Base-by-base conservation (phyloP, 306 rosid species). In the Sesbania bispinosa region DNA sequence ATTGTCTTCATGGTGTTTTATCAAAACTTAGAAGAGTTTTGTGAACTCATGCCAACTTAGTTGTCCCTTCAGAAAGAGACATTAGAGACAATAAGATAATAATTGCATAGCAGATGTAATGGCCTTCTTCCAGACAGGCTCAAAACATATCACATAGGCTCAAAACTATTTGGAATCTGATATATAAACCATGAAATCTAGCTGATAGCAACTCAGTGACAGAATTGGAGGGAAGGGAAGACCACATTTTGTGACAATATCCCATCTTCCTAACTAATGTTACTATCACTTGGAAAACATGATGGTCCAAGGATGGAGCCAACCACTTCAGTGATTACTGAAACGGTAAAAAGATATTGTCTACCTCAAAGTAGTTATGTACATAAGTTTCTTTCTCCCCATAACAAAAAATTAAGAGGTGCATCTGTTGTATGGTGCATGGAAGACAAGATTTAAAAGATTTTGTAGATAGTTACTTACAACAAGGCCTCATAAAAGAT, bases 71-170 rank as follows among this genome's bases (percentile, higher is more conserved):
- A 10, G 67, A 67, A 67, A 23, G 20, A 60, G 69, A 41, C 67
- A 45, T 71, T 21, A 29, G 50, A 58, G 18, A 45, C 57, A 38
- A 68, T 21, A 67, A 26, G 62, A 50, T 59, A 59, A 67, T 30
- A 30, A 58, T 68, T 71, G 73, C 14, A 42, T 41, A 26, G 29
- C 32, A 3, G 26, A 45, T 67, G 50, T 20, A 35, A 23, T 42
- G 36, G 24, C 35, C 41, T 27, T 57, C 11, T 52, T 19, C 7
- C 26, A 62, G 68, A 74, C 57, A 69, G 8, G 58, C 19, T 79
- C 51, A 18, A 53, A 69, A 74, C 77, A 62, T 62, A 60, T 41
- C 74, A 73, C 52, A 35, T 47, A 5, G 11, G 36, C 10, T 47
- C 8, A 14, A 64, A 46, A 30, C 16, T 43, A 55, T 46, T 23